Percentiles rank a stretch among this genome's conserved stretches.
Evolutionary conservation across 176 grass and related monocot genomes (phyloP).

Genomic region (Aegilops tauschii): DNA sequence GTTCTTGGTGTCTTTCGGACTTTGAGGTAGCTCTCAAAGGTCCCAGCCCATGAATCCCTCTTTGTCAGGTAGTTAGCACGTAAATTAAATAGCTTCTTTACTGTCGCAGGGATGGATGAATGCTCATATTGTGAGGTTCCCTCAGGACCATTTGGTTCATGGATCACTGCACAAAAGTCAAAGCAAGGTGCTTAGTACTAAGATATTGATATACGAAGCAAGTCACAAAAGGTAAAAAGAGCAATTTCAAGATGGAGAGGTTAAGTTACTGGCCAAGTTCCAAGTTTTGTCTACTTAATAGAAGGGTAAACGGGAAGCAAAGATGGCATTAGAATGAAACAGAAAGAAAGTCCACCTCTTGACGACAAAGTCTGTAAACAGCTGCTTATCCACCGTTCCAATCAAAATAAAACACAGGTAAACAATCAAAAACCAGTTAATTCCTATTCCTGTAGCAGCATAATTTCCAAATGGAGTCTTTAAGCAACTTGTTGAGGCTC

Average conservation of each 20-base stretch:
- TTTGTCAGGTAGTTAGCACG: constrained; percentile 89
- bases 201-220: background rate
- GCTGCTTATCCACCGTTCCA: background rate
- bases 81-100: constrained; percentile 90
- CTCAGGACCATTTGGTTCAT: constrained; percentile 61
- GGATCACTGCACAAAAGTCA: constrained; percentile 68
- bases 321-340: background rate
- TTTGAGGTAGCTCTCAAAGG: constrained; percentile 71
- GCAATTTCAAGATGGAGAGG: background rate
- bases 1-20: constrained; percentile 65
- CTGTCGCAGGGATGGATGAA: constrained; percentile 77
- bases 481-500: too few relatives aligned
- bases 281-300: background rate
- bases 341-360: background rate
- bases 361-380: background rate
- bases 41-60: constrained; percentile 86
- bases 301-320: background rate
- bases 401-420: background rate
- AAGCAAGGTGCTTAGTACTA: constrained; percentile 11
- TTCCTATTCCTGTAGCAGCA: background rate
- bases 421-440: background rate
- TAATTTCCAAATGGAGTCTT: too few relatives aligned
- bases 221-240: background rate
- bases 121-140: constrained; percentile 73
- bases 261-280: background rate